phyloP scores from a whole-genome alignment of 2,329 filamentous ascomycete species.

The Tolypocladium album region DNA sequence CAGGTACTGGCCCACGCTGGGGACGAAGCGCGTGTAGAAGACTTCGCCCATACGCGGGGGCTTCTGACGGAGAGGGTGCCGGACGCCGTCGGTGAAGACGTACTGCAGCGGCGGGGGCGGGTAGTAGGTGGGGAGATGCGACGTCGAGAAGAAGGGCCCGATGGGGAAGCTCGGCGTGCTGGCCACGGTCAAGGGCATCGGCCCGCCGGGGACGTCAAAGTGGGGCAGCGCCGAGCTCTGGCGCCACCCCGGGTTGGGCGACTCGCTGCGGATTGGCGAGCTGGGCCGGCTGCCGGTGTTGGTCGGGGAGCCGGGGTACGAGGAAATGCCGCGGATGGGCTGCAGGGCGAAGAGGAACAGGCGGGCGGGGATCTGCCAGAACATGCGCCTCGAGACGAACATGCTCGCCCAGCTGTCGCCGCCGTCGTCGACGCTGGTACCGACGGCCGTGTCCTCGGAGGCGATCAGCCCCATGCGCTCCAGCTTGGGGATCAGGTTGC shows the following conservation, averaged over 20 bases:
- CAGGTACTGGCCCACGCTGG: constrained; percentile 71
- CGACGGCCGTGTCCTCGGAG: constrained; percentile 65
- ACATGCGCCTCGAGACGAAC: constrained; percentile 71
- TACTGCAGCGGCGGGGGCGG: constrained; percentile 77
- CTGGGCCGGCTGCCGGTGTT: constrained; percentile 37
- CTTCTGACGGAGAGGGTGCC: constrained; percentile 80
- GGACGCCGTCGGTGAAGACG: constrained; percentile 63
- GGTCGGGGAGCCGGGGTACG: constrained; percentile 39
- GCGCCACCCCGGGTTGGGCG: neutral
- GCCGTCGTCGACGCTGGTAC: constrained; percentile 49
- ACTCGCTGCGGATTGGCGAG: constrained; percentile 33
- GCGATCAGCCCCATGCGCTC: constrained; percentile 86
- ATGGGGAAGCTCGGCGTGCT: constrained; percentile 27
- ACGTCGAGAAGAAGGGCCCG: constrained; percentile 71
- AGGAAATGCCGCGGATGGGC: constrained; percentile 32
- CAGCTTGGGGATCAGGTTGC: constrained; percentile 76
- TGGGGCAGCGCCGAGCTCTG: constrained; percentile 6
- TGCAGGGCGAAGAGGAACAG: constrained; percentile 81
- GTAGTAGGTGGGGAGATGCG: constrained; percentile 83
- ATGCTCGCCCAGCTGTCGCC: constrained; percentile 63
- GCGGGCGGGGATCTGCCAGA: constrained; percentile 85
- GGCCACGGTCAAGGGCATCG: constrained; percentile 18
- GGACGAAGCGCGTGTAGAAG: constrained; percentile 82
- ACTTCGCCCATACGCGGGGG: constrained; percentile 83
- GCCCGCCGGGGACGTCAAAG: constrained; percentile 27